A percentile compares a stretch with the other conserved stretches of the same genome.
Conservation (phyloP, 768 basidiomycete genomes). For the Boletus rubropictus region DNA sequence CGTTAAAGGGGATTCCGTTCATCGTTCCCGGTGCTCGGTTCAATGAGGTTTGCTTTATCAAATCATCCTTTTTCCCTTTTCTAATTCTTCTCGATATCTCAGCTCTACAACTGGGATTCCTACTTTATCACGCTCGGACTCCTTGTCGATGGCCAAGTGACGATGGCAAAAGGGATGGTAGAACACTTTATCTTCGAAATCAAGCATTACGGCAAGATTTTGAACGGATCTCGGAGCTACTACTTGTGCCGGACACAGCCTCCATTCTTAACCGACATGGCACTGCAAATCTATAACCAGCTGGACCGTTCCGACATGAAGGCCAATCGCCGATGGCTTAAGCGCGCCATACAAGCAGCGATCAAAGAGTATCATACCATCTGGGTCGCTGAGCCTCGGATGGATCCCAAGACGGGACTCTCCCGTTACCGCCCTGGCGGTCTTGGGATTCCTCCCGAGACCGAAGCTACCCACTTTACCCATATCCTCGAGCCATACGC, state of each 20-base stretch:
- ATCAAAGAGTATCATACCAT: constrained; percentile 99
- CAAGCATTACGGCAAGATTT: constrained; percentile 92
- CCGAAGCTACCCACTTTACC: constrained; percentile 97
- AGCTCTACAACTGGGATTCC: constrained; percentile 95
- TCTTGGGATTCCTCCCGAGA: constrained; percentile 95
- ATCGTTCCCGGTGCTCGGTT: constrained; percentile 94
- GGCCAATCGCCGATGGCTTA: constrained; percentile 83
- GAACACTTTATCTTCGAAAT: constrained; percentile 99
- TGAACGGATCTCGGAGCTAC: constrained; percentile 93
- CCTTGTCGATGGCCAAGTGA: constrained; percentile 88
- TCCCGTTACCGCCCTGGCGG: constrained; percentile 94
- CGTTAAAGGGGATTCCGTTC: constrained; percentile 91
- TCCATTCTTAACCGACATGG: constrained; percentile 98
- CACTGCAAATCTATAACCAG: constrained; percentile 95
- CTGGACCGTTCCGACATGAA: constrained; percentile 79
- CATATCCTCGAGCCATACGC: constrained; percentile 96
- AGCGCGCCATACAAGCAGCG: constrained; percentile 92
- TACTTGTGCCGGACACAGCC: constrained; percentile 96
- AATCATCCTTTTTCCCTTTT: constrained; percentile 1
- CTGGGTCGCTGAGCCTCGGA: constrained; percentile 92
- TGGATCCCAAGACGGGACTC: constrained; percentile 91
- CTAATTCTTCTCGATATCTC: constrained; percentile 6
- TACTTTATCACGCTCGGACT: constrained; percentile 93
- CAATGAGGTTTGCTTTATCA: constrained; percentile 65
- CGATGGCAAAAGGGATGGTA: constrained; percentile 96